Evolutionary conservation across 2,329 filamentous ascomycete species (phyloP).

Genomic region (Chalaropsis thielavioides): DNA sequence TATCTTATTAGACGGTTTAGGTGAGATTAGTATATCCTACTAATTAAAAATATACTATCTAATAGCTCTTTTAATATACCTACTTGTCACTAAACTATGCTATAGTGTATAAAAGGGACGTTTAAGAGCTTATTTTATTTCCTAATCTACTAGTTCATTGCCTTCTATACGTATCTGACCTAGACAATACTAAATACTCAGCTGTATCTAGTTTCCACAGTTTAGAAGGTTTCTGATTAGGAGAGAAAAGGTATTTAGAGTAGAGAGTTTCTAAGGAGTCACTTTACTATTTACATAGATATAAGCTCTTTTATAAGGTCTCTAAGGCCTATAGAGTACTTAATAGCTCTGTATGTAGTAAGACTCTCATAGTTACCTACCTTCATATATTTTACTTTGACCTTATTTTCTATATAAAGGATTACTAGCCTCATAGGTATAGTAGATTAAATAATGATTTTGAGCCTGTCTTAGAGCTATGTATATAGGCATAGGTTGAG

Average conservation of each 20-base stretch:
- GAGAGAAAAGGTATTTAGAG: too few species aligned
- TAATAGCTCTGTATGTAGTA: not conserved
- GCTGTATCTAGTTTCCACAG: not conserved
- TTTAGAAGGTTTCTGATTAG: not conserved
- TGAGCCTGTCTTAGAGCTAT: too few species aligned
- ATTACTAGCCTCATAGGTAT: too few species aligned
- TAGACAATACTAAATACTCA: not conserved
- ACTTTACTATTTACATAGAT: slow-evolving; percentile 25
- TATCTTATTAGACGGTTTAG: too few species aligned
- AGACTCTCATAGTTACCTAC: not conserved
- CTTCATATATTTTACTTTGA: not conserved
- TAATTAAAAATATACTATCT: too few species aligned
- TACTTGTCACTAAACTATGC: too few species aligned
- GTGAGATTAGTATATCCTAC: too few species aligned
- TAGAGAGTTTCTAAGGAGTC: too few species aligned
- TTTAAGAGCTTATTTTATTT: not conserved
- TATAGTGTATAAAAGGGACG: too few species aligned
- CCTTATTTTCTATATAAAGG: not conserved
- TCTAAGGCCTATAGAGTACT: not conserved
- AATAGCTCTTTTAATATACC: too few species aligned
- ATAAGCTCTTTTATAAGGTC: not conserved
- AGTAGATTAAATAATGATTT: too few species aligned
- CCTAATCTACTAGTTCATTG: not conserved
- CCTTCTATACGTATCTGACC: not conserved
- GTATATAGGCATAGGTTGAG: too few species aligned